Percentiles rank a stretch among this genome's conserved stretches.
These are phyloP conservation scores for Carex scoparia DNA, from an alignment of 176 grass and related monocot genomes.

Conservation along the genomic window DNA sequence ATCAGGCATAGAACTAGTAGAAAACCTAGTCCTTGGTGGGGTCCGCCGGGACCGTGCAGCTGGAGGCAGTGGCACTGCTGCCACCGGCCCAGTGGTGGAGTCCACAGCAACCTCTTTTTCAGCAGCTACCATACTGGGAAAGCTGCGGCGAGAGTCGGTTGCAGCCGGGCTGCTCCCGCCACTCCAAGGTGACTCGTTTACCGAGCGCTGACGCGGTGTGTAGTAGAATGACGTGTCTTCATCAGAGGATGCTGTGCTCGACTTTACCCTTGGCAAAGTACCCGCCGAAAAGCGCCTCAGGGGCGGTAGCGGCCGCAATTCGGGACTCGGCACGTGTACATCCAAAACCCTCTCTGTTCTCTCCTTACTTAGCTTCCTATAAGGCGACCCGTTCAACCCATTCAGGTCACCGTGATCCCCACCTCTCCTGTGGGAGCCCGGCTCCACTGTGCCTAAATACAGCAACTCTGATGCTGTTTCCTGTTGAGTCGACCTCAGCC, in stretches of 20 bases:
- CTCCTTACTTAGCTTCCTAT: conserved; percentile 69
- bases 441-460: conserved; percentile 75
- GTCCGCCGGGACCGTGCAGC: conserved; percentile 61
- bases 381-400: conserved; percentile 68
- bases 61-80: conserved; percentile 28
- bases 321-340: conserved; percentile 76
- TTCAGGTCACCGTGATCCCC: conserved; percentile 27
- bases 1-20: conserved; percentile 55
- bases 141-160: conserved; percentile 68
- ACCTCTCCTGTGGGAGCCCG: conserved; percentile 33
- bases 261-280: conserved; percentile 44
- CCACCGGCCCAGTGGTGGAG: conserved; percentile 25
- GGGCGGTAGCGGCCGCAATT: conserved; percentile 71
- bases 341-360: conserved; percentile 41
- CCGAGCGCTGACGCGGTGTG: conserved; percentile 53
- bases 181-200: conserved; percentile 31
- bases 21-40: conserved; percentile 70
- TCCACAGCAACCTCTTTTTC: conserved; percentile 29
- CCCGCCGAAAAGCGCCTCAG: conserved; percentile 36
- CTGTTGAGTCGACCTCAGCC: not conserved
- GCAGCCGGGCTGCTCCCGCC: conserved; percentile 44
- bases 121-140: conserved; percentile 67
- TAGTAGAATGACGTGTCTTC: conserved; percentile 70
- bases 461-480: conserved; percentile 49
- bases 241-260: conserved; percentile 50